phyloP scores from a whole-genome alignment of 352 stramenopile genomes.

The Paralagenidium karlingii region DNA sequence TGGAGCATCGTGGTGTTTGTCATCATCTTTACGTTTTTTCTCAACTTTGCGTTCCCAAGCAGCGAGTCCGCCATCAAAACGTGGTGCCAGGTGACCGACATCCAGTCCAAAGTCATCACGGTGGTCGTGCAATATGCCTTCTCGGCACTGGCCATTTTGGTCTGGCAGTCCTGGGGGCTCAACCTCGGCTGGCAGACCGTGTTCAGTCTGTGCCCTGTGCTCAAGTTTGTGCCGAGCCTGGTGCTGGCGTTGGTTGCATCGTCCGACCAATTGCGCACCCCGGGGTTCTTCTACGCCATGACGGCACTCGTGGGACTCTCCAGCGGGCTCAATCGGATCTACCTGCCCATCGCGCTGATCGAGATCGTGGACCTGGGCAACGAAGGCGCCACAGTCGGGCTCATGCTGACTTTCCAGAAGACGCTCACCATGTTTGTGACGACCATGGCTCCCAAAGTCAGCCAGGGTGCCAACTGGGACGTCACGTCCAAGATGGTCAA shows the following conservation, averaged over 20 bases:
- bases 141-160: conserved; percentile 19
- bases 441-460: conserved; percentile 32
- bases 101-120: conserved; percentile 43
- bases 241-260: conserved; percentile 22
- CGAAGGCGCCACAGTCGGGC: conserved; percentile 37
- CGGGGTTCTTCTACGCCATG: conserved; percentile 23
- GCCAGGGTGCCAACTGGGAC: conserved; percentile 23
- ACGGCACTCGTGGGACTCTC: conserved; percentile 21
- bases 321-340: conserved; percentile 17
- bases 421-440: conserved; percentile 34
- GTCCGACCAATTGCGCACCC: conserved; percentile 12
- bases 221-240: conserved; percentile 23
- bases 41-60: conserved; percentile 36
- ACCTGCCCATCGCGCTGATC: conserved; percentile 21
- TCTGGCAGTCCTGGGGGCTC: conserved; percentile 32
- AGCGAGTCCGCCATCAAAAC: conserved; percentile 20
- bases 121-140: conserved; percentile 23
- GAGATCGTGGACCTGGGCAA: conserved; percentile 37
- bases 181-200: conserved; percentile 26
- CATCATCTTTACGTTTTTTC: conserved; percentile 39
- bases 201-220: conserved; percentile 15
- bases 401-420: conserved; percentile 33
- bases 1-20: conserved; percentile 34
- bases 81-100: conserved; percentile 34
- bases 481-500: conserved; percentile 12